These are phyloP conservation scores for Paramecium sexaurelia DNA, from an alignment of 73 alveolate genomes.

Conservation along the genomic window DNA sequence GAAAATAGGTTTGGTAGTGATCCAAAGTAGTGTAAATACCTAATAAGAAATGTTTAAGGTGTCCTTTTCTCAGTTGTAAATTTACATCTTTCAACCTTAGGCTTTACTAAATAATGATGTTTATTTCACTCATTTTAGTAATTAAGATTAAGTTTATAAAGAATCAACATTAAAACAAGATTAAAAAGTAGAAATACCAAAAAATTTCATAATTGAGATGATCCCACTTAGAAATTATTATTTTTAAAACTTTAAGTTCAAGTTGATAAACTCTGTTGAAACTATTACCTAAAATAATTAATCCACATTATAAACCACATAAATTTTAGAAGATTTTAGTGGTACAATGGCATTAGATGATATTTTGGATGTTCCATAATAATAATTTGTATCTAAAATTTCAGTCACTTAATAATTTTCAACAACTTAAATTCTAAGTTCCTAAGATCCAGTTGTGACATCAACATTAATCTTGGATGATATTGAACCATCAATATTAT, in stretches of 20 bases:
- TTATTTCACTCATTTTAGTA: neutral
- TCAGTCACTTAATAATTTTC: neutral
- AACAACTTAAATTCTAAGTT: neutral
- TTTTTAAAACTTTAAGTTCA: neutral
- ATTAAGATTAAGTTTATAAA: neutral
- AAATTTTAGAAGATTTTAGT: conserved; percentile 1
- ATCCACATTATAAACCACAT: neutral
- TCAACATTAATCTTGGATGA: neutral
- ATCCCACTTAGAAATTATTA: neutral
- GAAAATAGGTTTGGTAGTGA: conserved; percentile 46
- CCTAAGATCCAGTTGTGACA: neutral
- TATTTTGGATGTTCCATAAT: conserved; percentile 9
- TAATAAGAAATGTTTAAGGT: neutral
- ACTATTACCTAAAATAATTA: neutral
- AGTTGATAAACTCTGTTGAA: neutral
- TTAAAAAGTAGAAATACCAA: conserved; percentile 1
- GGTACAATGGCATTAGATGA: conserved; percentile 43
- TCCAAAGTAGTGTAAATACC: neutral
- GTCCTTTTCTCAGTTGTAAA: conserved; percentile 16
- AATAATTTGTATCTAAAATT: neutral
- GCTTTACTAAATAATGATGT: conserved; percentile 8
- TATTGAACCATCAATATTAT: neutral
- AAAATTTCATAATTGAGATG: conserved; percentile 1
- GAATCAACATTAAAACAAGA: neutral
- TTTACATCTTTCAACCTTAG: neutral